Conservation (phyloP, 257 asterid species). For the Scutellaria minor region DNA sequence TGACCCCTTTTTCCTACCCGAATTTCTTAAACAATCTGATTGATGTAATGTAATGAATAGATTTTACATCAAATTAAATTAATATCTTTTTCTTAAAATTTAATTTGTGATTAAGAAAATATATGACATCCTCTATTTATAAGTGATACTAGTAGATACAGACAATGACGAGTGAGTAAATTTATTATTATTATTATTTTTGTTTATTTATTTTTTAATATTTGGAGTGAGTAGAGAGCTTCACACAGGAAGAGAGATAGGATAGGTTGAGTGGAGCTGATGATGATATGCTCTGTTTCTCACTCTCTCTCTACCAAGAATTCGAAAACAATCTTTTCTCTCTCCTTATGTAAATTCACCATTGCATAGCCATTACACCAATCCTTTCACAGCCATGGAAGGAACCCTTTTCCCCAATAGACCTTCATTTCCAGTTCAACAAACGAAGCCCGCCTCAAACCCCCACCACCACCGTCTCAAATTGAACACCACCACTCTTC, state of each 20-base stretch:
- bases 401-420: constrained; percentile 76
- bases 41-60: no score
- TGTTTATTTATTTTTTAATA: no score
- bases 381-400: constrained; percentile 62
- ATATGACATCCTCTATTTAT: no score
- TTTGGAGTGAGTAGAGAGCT: not conserved
- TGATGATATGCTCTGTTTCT: not conserved
- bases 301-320: constrained; percentile 9
- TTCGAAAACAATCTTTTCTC: not conserved
- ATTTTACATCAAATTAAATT: no score
- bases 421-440: constrained; percentile 69
- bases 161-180: not conserved
- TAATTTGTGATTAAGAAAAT: no score
- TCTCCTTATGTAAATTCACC: constrained; percentile 12
- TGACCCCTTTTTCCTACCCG: no score
- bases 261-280: constrained; percentile 28
- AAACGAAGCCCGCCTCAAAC: constrained; percentile 57
- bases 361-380: constrained; percentile 7
- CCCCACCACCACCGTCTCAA: constrained; percentile 56
- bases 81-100: no score
- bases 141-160: not conserved
- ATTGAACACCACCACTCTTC: constrained; percentile 56
- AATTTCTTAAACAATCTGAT: no score
- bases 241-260: not conserved
- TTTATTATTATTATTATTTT: no score